A percentile compares a stretch with the other conserved stretches of the same genome.
These are phyloP conservation scores for Kitagawia praeruptora DNA, from an alignment of 129 eudicot species.

Conservation along the genomic window DNA sequence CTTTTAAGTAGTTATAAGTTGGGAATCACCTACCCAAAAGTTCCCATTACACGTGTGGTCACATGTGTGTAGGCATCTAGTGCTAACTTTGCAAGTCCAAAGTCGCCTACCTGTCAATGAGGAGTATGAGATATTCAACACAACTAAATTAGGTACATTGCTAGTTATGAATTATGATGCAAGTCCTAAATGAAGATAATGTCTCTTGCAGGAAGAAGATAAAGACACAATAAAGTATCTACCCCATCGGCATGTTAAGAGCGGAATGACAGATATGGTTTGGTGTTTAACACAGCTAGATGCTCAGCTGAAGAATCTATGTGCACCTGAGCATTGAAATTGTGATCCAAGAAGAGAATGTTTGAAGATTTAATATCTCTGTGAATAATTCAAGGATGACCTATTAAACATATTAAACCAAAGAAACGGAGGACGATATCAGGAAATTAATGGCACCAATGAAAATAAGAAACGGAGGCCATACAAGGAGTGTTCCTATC, in stretches of 20 bases:
- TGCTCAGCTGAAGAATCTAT: not conserved
- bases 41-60: slow-evolving; percentile 81
- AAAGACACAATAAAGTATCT: not conserved
- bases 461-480: too few relatives aligned
- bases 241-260: too few relatives aligned
- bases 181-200: too few relatives aligned
- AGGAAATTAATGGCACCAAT: not conserved
- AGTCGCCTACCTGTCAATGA: slow-evolving; percentile 60
- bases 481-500: too few relatives aligned
- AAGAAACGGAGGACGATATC: slow-evolving; percentile 5
- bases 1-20: not conserved
- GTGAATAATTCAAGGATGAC: slow-evolving; percentile 70
- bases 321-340: slow-evolving; percentile 56
- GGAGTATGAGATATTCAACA: too few relatives aligned
- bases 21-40: slow-evolving; percentile 48
- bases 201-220: too few relatives aligned
- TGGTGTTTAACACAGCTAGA: too few relatives aligned
- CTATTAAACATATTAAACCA: slow-evolving; percentile 15
- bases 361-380: slow-evolving; percentile 66
- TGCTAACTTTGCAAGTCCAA: slow-evolving; percentile 72
- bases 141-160: too few relatives aligned
- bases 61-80: slow-evolving; percentile 58
- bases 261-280: too few relatives aligned
- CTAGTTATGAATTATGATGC: too few relatives aligned
- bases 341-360: slow-evolving; percentile 48